Evolutionary conservation across 495 filamentous ascomycete species (phyloP), one percentile per base, ranked within the genome.

Genomic region (Aspergillus affinis): DNA sequence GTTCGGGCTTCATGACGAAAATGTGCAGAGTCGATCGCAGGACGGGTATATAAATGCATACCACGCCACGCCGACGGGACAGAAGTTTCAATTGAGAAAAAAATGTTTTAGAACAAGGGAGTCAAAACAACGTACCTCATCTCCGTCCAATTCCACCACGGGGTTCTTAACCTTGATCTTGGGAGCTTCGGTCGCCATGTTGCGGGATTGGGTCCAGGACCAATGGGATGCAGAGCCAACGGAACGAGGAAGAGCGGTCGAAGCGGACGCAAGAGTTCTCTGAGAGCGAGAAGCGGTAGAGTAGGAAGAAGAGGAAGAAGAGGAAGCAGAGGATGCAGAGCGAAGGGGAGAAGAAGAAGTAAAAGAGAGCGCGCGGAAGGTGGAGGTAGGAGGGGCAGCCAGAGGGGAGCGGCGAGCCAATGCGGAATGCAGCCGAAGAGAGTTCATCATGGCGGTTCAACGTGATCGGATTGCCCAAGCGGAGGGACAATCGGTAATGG

Each of bases 131-230:
- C 77, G 58, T 77, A 82, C 79, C 80, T 98, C 94, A 82, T 98
- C 94, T 68, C 94, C 94, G 75, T 98, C 94, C 70, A 98, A 82
- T 76, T 93, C 91, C 75, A 98, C 94, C 69, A 98, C 86, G 60
- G 94, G 94, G 77, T 95, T 98, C 85, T 93, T 88, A 72, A 97
- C 93, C 82, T 94, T 91, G 82, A 97, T 97, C 86, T 96, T 97
- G 62, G 64, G 18, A n/a, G 53, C 64, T 62, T 78, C 74, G 63
- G 75, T 71, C 58, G 77, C 74, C 77, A 80, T 78, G 51, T 66
- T 79, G 75, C 77, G 77, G 65, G 61, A 62, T 73, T 78, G 74
- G 55, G 62, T 68, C 49, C 67, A 58, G 58, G 61, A 71, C 46
- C 18, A 69, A 61, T 45, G 67, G 68, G 57, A 69, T 61, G 67